phyloP scores from a whole-genome alignment of 306 rosid species.

The Potentilla sterilis region DNA sequence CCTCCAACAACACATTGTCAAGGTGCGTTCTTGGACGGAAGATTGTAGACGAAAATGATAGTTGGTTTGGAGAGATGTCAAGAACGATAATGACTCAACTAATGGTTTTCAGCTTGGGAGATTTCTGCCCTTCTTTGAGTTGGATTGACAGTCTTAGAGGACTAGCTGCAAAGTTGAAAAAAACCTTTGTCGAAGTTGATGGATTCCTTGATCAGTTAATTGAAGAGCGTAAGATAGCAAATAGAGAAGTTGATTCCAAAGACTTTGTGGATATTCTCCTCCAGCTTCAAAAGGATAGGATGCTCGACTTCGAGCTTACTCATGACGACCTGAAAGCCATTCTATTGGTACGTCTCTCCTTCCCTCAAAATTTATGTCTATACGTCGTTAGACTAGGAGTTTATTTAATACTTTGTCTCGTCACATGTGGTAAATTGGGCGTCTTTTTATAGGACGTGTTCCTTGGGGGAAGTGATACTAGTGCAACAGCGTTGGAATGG shows the following conservation, averaged over 20 bases:
- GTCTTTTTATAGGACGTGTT: neutral
- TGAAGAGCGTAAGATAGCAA: neutral
- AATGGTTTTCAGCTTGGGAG: neutral
- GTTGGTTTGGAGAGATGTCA: slow-evolving; percentile 2
- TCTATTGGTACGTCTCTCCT: neutral
- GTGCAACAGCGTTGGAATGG: neutral
- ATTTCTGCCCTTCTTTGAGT: neutral
- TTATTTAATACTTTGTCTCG: neutral
- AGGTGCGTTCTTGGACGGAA: neutral
- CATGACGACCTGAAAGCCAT: neutral
- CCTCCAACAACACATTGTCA: neutral
- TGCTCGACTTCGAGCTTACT: neutral
- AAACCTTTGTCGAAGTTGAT: neutral
- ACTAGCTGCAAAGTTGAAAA: neutral
- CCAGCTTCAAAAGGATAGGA: neutral
- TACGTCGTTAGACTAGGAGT: neutral
- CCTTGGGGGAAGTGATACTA: neutral
- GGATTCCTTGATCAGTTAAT: neutral
- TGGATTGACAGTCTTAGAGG: neutral
- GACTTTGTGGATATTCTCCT: neutral
- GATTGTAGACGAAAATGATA: neutral
- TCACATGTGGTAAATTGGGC: neutral
- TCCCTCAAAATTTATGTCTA: neutral
- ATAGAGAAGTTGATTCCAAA: neutral
- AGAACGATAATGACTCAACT: neutral